These are phyloP conservation scores for Capsicum rhomboideum DNA, from an alignment of 257 asterid genomes.

Conservation along the genomic window DNA sequence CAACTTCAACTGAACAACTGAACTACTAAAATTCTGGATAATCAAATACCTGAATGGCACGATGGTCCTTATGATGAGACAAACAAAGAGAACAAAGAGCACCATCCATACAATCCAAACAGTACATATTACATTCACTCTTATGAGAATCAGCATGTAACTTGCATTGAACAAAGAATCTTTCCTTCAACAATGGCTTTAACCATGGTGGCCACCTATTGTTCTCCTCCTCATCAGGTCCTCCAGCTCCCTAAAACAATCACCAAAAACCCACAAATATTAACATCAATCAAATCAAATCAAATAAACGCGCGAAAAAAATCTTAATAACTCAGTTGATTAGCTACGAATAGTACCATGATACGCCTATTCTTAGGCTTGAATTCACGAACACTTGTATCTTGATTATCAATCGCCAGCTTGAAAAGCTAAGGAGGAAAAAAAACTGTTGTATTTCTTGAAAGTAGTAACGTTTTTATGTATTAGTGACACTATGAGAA, in stretches of 20 bases:
- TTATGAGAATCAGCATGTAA: conserved; percentile 46
- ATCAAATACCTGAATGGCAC: conserved; percentile 41
- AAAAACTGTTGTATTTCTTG: conserved; percentile 6
- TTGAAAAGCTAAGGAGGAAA: conserved; percentile 8
- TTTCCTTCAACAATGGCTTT: conserved; percentile 33
- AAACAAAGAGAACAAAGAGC: conserved; percentile 55
- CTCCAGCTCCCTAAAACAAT: conserved; percentile 49
- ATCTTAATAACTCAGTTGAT: no score
- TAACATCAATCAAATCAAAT: not conserved
- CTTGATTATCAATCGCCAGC: conserved; percentile 83
- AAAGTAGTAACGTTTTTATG: conserved; percentile 16
- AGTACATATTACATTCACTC: conserved; percentile 61
- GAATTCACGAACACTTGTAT: conserved; percentile 55
- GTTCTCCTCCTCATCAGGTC: conserved; percentile 66
- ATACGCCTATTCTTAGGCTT: conserved; percentile 67
- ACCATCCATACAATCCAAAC: conserved; percentile 48
- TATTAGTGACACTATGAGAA: not conserved
- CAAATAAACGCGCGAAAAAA: not conserved
- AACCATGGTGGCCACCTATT: conserved; percentile 66
- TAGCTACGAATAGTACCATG: conserved; percentile 30
- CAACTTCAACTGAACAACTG: not conserved
- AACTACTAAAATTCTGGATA: not conserved
- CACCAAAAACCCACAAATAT: not conserved
- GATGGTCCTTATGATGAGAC: conserved; percentile 44
- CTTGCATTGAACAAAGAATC: conserved; percentile 51